Percentiles rank a stretch among this genome's conserved stretches.
These are phyloP conservation scores for Candida ortonii DNA, from an alignment of 805 yeast genomes.

Conservation along the genomic window DNA sequence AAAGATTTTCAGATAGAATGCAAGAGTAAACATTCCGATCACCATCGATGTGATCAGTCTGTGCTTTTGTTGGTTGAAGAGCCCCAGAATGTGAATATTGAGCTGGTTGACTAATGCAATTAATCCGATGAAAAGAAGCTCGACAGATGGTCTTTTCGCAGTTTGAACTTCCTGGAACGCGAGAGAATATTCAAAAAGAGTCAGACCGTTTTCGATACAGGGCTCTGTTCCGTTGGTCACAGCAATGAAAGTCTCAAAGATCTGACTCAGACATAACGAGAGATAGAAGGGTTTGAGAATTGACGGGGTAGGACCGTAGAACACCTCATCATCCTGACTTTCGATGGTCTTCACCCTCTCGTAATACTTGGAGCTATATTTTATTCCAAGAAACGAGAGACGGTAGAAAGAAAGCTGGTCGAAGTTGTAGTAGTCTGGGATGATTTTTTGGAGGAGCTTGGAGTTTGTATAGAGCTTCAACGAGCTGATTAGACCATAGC, in stretches of 20 bases:
- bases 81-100: slow-evolving; percentile 59
- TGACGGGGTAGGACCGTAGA: slow-evolving; percentile 43
- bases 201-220: slow-evolving; percentile 62
- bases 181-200: slow-evolving; percentile 71
- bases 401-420: slow-evolving; percentile 21
- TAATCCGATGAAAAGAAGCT: slow-evolving; percentile 47
- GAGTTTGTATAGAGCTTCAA: slow-evolving; percentile 26
- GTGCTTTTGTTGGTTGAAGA: slow-evolving; percentile 49
- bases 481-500: slow-evolving; percentile 36
- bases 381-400: slow-evolving; percentile 26
- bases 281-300: slow-evolving; percentile 59
- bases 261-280: slow-evolving; percentile 57
- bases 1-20: slow-evolving; percentile 43
- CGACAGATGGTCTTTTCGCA: slow-evolving; percentile 49
- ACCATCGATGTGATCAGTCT: slow-evolving; percentile 63
- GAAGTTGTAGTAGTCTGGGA: slow-evolving; percentile 26
- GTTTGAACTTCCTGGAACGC: slow-evolving; percentile 72
- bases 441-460: slow-evolving; percentile 7
- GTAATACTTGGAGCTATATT: slow-evolving; percentile 24
- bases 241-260: slow-evolving; percentile 63
- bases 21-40: slow-evolving; percentile 52
- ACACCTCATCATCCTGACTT: slow-evolving; percentile 18
- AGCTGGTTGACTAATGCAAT: slow-evolving; percentile 59
- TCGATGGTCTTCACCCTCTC: slow-evolving; percentile 7
- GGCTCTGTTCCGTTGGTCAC: slow-evolving; percentile 56